Percentiles rank a stretch among this genome's conserved stretches.
These are phyloP conservation scores for Sabuloglossum arenarium DNA, from an alignment of 495 filamentous ascomycete species.

Conservation along the genomic window DNA sequence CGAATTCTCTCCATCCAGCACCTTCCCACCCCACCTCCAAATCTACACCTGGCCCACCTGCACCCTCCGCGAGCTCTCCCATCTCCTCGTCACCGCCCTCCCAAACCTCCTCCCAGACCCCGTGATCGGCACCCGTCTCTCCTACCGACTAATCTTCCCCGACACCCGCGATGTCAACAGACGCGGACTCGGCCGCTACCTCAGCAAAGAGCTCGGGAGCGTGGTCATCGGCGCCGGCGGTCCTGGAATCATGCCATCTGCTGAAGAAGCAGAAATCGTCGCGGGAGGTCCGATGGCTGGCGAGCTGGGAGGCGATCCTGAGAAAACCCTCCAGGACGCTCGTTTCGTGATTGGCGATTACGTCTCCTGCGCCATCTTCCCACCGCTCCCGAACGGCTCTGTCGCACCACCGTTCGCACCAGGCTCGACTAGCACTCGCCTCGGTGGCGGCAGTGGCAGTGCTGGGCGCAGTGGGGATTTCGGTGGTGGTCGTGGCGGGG, in stretches of 20 bases:
- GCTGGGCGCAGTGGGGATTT: too few relatives aligned
- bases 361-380: slow-evolving; percentile 58
- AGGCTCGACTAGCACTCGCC: too few relatives aligned
- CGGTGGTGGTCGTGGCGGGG: too few relatives aligned
- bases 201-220: slow-evolving; percentile 57
- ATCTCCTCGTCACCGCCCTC: slow-evolving; percentile 37
- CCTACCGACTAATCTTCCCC: slow-evolving; percentile 71
- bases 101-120: slow-evolving; percentile 43
- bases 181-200: slow-evolving; percentile 32
- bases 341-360: slow-evolving; percentile 80
- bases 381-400: slow-evolving; percentile 52
- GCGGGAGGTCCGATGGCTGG: slow-evolving; percentile 6
- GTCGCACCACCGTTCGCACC: too few relatives aligned
- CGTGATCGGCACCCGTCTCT: slow-evolving; percentile 57
- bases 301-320: slow-evolving; percentile 27
- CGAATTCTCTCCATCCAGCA: slow-evolving; percentile 33
- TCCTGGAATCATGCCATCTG: too few relatives aligned
- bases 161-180: slow-evolving; percentile 49
- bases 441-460: too few relatives aligned
- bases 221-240: slow-evolving; percentile 51
- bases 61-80: slow-evolving; percentile 62
- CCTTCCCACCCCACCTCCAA: slow-evolving; percentile 46
- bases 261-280: too few relatives aligned
- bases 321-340: slow-evolving; percentile 52
- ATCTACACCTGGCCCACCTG: slow-evolving; percentile 82